Conservation (phyloP, 2,329 filamentous ascomycete species). For the Helminthosporium solani region DNA sequence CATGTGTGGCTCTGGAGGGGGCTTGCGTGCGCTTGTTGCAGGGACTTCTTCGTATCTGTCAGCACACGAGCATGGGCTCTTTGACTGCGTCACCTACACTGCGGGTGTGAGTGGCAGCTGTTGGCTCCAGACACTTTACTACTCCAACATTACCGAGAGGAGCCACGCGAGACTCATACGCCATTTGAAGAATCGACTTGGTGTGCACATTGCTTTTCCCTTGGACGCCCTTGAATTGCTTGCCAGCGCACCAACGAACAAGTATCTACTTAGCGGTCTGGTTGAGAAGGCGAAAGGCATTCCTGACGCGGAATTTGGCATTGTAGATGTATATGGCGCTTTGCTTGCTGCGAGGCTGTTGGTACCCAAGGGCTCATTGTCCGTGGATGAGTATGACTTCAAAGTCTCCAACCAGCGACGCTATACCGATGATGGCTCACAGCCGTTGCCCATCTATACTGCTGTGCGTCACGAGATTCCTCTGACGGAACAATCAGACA, state of each 20-base stretch:
- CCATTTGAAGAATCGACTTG: slow-evolving; percentile 82
- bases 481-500: slow-evolving; percentile 51
- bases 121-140: slow-evolving; percentile 88
- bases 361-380: slow-evolving; percentile 81
- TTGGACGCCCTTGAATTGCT: slow-evolving; percentile 78
- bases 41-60: slow-evolving; percentile 86
- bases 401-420: slow-evolving; percentile 86
- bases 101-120: slow-evolving; percentile 94
- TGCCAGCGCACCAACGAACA: slow-evolving; percentile 88
- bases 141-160: slow-evolving; percentile 72
- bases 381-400: slow-evolving; percentile 73
- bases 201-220: slow-evolving; percentile 89
- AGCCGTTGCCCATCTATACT: slow-evolving; percentile 92
- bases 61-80: slow-evolving; percentile 80
- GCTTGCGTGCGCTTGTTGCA: slow-evolving; percentile 83
- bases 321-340: slow-evolving; percentile 91
- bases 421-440: slow-evolving; percentile 72
- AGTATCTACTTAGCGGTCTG: slow-evolving; percentile 80
- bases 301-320: slow-evolving; percentile 74
- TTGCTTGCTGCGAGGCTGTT: slow-evolving; percentile 80
- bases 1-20: slow-evolving; percentile 91
- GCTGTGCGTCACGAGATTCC: slow-evolving; percentile 96
- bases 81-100: slow-evolving; percentile 93
- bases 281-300: slow-evolving; percentile 91
- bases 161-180: slow-evolving; percentile 71